Evolutionary conservation across 345 rosid genomes (phyloP), one percentile per base, ranked within the genome.

Genomic region (Hibiscus mutabilis): DNA sequence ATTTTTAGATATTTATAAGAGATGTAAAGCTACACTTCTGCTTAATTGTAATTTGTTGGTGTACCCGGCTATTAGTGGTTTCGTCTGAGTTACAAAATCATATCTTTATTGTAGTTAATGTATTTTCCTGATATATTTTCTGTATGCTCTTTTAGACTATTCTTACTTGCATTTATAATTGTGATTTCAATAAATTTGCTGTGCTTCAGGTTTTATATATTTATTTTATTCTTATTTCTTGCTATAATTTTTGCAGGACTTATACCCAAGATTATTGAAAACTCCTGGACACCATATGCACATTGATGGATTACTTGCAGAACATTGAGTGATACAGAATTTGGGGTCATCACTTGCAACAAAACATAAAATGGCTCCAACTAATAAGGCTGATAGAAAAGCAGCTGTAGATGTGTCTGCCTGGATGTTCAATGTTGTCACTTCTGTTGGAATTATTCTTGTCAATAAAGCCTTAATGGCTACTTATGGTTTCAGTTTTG

Each of bases 401-500:
- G 93, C 97, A 67, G 84, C 91, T 7, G 82, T 80, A 24, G 98
- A 94, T 87, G 93, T 87, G 21, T 95, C 92, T 78, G 91, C 97
- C 58, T 94, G 98, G 98, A 84, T 90, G 92, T 94, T 94, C 88
- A 94, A 94, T 85, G 91, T 94, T 29, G 98, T 91, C 83, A 88
- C 98, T 57, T 94, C 97, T 62, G 98, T 94, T 75, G 97, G 97
- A 78, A 87, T 94, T 46, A 94, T 94, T 74, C 88, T 94, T 53
- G 96, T 94, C 79, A 94, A 94, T 84, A 94, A 91, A 85, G 97
- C 96, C 31, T 78, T 94, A 75, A 94, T 94, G 98, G 97, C 97
- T 59, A 88, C 93, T 61, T 94, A 94, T 81, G 98, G 97, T 74
- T 94, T 86, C 77, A 94, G 93, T 81, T 94, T 91, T 75, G 98